Evolutionary conservation across 495 filamentous ascomycete species (phyloP).

Genomic region (Jackrogersella minutella): DNA sequence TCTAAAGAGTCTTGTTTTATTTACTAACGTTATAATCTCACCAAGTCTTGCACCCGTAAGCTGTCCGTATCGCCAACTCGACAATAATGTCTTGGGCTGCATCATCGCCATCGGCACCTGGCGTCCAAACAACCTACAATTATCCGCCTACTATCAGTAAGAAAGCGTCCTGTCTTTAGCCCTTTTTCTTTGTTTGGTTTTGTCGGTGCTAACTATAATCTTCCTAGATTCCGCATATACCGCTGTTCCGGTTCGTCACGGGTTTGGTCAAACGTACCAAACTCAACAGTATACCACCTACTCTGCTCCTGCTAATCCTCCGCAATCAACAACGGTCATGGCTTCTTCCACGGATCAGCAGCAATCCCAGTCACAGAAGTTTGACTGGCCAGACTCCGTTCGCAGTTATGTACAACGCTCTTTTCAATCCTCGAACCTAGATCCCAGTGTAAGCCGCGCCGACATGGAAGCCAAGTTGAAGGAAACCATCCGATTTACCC

Average conservation of each 20-base stretch:
- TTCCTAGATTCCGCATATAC: slow-evolving; percentile 58
- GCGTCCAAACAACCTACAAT: slow-evolving; percentile 45
- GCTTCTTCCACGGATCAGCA: slow-evolving; percentile 35
- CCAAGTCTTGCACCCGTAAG: not conserved
- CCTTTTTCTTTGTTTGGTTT: not conserved
- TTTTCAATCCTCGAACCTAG: slow-evolving; percentile 74
- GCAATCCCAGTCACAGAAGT: slow-evolving; percentile 61
- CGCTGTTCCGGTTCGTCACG: slow-evolving; percentile 57
- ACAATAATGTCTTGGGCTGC: slow-evolving; percentile 46
- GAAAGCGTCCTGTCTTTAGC: slow-evolving; percentile 12
- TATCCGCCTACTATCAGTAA: slow-evolving; percentile 42
- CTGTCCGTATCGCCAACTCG: not conserved
- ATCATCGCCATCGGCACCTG: slow-evolving; percentile 46
- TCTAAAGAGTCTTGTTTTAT: not conserved
- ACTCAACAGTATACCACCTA: slow-evolving; percentile 43
- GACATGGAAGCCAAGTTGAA: slow-evolving; percentile 89
- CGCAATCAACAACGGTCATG: slow-evolving; percentile 37
- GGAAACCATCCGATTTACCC: slow-evolving; percentile 80
- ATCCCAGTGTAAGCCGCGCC: slow-evolving; percentile 66
- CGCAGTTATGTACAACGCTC: slow-evolving; percentile 84
- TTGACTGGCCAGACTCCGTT: slow-evolving; percentile 78
- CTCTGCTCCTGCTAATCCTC: slow-evolving; percentile 42
- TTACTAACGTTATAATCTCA: slow-evolving; percentile 25
- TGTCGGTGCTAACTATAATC: slow-evolving; percentile 33
- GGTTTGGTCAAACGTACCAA: slow-evolving; percentile 52